phyloP scores from a whole-genome alignment of 441 rosid species.

The Rhodomyrtus psidioides region DNA sequence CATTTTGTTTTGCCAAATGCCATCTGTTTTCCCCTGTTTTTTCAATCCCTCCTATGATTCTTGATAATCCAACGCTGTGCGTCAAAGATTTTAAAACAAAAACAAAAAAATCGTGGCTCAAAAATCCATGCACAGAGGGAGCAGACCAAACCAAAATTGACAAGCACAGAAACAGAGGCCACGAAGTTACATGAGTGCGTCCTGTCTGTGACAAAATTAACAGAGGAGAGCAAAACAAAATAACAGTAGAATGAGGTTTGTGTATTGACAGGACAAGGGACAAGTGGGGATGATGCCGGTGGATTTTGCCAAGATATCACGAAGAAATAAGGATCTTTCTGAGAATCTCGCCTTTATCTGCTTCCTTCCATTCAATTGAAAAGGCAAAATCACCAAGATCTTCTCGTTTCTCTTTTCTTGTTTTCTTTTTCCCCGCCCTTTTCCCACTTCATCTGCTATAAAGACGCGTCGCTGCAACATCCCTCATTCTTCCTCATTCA shows the following conservation, averaged over 20 bases:
- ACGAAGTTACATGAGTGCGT: background rate
- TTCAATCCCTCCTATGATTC: background rate
- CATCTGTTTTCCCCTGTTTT: background rate
- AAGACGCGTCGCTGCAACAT: background rate
- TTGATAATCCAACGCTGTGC: background rate
- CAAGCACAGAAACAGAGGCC: background rate
- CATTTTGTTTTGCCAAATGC: background rate
- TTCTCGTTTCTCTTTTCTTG: background rate
- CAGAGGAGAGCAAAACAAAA: background rate
- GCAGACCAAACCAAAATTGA: background rate
- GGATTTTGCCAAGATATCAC: slow-evolving; percentile 51
- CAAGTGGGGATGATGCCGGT: slow-evolving; percentile 20
- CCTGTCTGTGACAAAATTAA: background rate
- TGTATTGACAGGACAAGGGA: slow-evolving; percentile 26
- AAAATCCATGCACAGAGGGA: background rate
- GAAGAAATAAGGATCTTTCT: background rate
- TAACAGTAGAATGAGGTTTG: background rate
- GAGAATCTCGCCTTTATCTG: background rate
- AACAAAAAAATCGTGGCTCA: background rate
- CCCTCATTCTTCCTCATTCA: background rate
- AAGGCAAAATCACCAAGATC: slow-evolving; percentile 32
- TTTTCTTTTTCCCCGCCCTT: background rate
- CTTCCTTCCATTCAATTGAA: slow-evolving; percentile 17
- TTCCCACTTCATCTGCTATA: background rate
- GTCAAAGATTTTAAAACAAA: background rate